Conservation (phyloP, 768 basidiomycete species). For the Hericium coralloides region DNA sequence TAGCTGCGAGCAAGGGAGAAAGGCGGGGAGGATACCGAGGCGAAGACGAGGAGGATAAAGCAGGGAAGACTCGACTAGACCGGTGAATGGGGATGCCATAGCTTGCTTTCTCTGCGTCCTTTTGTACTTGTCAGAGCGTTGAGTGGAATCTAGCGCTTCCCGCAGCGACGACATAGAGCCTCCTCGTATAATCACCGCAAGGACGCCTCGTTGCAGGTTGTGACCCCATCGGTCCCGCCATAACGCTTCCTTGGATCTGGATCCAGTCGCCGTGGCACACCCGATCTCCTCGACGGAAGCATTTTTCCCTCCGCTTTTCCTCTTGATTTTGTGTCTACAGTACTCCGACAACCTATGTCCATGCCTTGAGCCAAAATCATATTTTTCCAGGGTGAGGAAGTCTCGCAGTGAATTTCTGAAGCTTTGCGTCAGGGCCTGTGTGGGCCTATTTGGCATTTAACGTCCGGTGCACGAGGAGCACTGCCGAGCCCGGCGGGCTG, state of each 20-base stretch:
- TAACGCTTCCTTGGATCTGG: neutral
- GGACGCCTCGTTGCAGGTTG: conserved; percentile 20
- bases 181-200: conserved; percentile 32
- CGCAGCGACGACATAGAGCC: conserved; percentile 14
- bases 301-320: neutral
- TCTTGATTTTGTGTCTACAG: neutral
- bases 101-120: neutral
- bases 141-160: neutral
- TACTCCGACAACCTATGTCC: too few species aligned
- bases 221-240: conserved; percentile 12
- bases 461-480: too few species aligned
- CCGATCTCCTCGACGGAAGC: neutral
- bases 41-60: conserved; percentile 7
- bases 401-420: too few species aligned
- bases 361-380: too few species aligned
- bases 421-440: neutral
- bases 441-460: neutral
- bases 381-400: too few species aligned
- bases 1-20: conserved; percentile 8
- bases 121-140: conserved; percentile 4
- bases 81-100: conserved; percentile 2
- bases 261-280: neutral
- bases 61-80: too few species aligned
- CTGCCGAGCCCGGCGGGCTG: neutral
- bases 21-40: conserved; percentile 5